phyloP scores from a whole-genome alignment of 495 filamentous ascomycete species.

The Penicillium daleae region DNA sequence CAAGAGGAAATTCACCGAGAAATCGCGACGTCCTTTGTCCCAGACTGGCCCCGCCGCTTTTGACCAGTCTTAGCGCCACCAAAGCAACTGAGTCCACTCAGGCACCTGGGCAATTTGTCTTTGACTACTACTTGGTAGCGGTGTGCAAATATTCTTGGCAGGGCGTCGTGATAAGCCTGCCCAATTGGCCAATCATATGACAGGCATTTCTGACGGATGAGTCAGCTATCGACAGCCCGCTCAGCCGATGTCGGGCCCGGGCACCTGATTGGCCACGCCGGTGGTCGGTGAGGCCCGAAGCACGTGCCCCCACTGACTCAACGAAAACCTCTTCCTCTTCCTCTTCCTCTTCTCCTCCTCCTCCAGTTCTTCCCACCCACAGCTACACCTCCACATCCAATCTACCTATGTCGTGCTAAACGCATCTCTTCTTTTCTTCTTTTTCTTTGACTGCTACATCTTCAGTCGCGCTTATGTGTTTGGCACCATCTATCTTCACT shows the following conservation, averaged over 20 bases:
- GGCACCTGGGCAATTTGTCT: neutral
- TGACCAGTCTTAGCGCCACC: neutral
- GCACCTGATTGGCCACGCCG: constrained; percentile 36
- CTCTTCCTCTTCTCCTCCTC: constrained; percentile 30
- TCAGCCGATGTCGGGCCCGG: constrained; percentile 23
- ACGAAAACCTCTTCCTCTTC: constrained; percentile 29
- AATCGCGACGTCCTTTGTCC: neutral
- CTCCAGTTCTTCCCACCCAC: constrained; percentile 18
- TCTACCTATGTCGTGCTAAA: constrained; percentile 39
- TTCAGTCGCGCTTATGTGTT: constrained; percentile 85
- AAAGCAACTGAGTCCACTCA: neutral
- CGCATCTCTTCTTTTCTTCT: constrained; percentile 16
- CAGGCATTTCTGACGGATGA: neutral
- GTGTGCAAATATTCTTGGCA: neutral
- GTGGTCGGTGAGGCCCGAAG: constrained; percentile 34
- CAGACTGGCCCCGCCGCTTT: neutral
- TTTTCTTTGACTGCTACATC: constrained; percentile 44
- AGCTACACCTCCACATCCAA: constrained; percentile 12
- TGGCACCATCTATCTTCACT: constrained; percentile 90
- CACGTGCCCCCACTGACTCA: constrained; percentile 42
- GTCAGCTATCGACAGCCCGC: constrained; percentile 1
- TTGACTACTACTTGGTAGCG: too few species aligned
- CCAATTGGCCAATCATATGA: neutral
- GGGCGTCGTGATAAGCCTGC: neutral
- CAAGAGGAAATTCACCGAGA: constrained; percentile 4